These are phyloP conservation scores for Malus hybrid DNA, from an alignment of 331 rosid genomes.

Conservation along the genomic window DNA sequence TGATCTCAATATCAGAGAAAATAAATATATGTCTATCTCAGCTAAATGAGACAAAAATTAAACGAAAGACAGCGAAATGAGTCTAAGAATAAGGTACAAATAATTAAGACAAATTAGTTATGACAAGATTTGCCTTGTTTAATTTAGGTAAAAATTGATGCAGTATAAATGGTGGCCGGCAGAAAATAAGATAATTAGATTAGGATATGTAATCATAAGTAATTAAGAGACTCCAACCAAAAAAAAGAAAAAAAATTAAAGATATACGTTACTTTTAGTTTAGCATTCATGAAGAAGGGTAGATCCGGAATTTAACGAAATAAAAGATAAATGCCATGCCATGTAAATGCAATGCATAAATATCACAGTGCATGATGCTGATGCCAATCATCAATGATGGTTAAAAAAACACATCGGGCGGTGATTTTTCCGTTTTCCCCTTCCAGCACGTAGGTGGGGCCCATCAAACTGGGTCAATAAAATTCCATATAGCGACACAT, in stretches of 20 bases:
- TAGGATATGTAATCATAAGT: too few relatives aligned
- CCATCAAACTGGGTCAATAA: neutral
- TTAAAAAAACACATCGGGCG: neutral
- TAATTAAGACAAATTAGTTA: too few relatives aligned
- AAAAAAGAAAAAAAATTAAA: too few relatives aligned
- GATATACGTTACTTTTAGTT: too few relatives aligned
- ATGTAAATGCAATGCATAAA: neutral
- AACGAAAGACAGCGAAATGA: too few relatives aligned
- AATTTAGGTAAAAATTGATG: too few relatives aligned
- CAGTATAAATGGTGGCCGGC: neutral
- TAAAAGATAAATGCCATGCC: neutral
- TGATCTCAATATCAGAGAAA: too few relatives aligned
- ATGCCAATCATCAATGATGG: neutral
- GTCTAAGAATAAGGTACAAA: too few relatives aligned
- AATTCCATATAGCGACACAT: neutral
- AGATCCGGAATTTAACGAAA: neutral
- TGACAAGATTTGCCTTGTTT: too few relatives aligned
- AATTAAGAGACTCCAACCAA: too few relatives aligned
- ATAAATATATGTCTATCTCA: too few relatives aligned
- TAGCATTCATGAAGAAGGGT: neutral
- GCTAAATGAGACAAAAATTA: too few relatives aligned
- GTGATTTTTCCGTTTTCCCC: neutral
- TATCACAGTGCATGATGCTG: neutral
- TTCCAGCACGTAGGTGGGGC: neutral
- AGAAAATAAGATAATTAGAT: neutral